Percentiles rank a stretch among this genome's conserved stretches.
Conservation (phyloP, 345 rosid species). For the Chamaenerion angustifolium region DNA sequence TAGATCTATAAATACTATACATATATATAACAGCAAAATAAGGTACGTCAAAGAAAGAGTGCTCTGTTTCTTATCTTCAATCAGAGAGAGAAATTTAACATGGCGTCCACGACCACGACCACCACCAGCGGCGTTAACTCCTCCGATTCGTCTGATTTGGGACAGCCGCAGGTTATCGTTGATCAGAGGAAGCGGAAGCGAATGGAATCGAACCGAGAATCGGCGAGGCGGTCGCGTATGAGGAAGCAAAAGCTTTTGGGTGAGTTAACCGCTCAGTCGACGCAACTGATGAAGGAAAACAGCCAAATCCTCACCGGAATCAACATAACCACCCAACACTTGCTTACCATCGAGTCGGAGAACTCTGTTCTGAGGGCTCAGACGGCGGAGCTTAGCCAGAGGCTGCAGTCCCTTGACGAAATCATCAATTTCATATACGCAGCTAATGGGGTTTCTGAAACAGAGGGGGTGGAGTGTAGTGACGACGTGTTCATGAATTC, state of each 20-base stretch:
- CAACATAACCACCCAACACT: slow-evolving; percentile 1
- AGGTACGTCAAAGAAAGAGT: too few species aligned
- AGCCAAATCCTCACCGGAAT: neutral
- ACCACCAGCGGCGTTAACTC: too few species aligned
- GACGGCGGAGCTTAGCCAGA: neutral
- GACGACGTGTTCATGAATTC: too few species aligned
- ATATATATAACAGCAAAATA: too few species aligned
- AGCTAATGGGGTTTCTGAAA: too few species aligned
- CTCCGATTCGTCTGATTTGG: too few species aligned
- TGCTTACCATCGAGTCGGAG: slow-evolving; percentile 1
- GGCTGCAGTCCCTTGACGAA: neutral
- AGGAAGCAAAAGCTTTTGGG: slow-evolving; percentile 2
- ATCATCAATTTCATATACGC: neutral
- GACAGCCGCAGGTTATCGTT: neutral
- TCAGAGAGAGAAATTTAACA: too few species aligned
- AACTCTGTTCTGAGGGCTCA: slow-evolving; percentile 5
- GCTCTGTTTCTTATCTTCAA: too few species aligned
- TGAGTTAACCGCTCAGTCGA: slow-evolving; percentile 1
- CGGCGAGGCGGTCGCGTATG: slow-evolving; percentile 10
- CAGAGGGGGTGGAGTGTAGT: too few species aligned
- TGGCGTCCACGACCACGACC: too few species aligned
- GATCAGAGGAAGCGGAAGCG: slow-evolving; percentile 7
- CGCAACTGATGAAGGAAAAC: slow-evolving; percentile 3
- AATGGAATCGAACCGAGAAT: slow-evolving; percentile 5
- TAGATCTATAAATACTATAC: neutral